These are phyloP conservation scores for Verticillium nubilum DNA, from an alignment of 2,329 filamentous ascomycete species.

Conservation along the genomic window DNA sequence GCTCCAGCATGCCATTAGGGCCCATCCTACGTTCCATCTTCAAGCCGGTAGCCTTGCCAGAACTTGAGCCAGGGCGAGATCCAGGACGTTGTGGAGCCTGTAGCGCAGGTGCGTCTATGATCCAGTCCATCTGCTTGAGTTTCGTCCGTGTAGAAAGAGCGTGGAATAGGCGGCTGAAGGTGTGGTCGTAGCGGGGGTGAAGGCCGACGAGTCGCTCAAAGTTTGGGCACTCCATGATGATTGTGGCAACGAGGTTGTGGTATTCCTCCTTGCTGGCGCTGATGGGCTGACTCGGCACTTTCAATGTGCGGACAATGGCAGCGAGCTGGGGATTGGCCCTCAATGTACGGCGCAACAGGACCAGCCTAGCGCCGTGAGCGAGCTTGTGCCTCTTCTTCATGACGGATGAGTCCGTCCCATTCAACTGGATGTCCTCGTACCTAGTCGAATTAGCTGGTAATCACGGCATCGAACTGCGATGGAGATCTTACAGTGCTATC, in stretches of 20 bases:
- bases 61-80: constrained; percentile 12
- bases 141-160: constrained; percentile 52
- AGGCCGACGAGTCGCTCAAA: constrained; percentile 54
- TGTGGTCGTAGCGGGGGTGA: constrained; percentile 48
- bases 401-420: constrained; percentile 48
- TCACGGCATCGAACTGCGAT: background rate
- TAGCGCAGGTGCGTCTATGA: constrained; percentile 34
- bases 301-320: constrained; percentile 49
- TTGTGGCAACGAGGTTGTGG: constrained; percentile 50
- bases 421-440: constrained; percentile 53
- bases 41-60: constrained; percentile 1
- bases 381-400: constrained; percentile 55
- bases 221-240: constrained; percentile 62
- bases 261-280: constrained; percentile 42
- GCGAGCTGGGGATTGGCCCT: constrained; percentile 48
- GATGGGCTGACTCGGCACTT: constrained; percentile 44
- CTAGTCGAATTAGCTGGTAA: constrained; percentile 20
- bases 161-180: constrained; percentile 51
- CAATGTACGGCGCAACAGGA: constrained; percentile 53
- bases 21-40: background rate
- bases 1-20: constrained; percentile 20
- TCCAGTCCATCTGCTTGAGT: constrained; percentile 55
- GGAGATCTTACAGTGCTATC: constrained; percentile 41
- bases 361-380: constrained; percentile 44
- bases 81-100: constrained; percentile 26